phyloP scores from a whole-genome alignment of 441 rosid genomes.

The Daphne laureola region DNA sequence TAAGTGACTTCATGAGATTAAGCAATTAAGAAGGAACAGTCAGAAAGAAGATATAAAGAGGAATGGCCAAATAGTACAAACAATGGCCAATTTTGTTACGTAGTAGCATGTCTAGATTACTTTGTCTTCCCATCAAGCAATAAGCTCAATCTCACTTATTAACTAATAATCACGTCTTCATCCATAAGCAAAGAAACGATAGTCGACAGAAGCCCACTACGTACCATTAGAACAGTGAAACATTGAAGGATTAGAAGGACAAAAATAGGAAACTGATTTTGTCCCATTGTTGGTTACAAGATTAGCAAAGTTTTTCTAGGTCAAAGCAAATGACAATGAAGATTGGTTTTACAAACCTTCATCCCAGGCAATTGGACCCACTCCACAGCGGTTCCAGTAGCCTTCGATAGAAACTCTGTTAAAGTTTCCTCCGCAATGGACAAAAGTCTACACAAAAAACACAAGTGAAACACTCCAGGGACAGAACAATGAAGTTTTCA shows the following conservation, averaged over 20 bases:
- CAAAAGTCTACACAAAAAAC: conserved; percentile 37
- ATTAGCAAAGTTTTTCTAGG: conserved; percentile 24
- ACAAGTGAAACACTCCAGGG: conserved; percentile 13
- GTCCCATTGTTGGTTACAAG: conserved; percentile 32
- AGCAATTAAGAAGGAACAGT: too few species aligned
- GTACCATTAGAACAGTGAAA: conserved; percentile 3
- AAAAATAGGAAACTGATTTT: conserved; percentile 16
- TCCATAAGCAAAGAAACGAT: too few species aligned
- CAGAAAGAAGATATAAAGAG: too few species aligned
- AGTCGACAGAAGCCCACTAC: too few species aligned
- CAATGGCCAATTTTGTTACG: too few species aligned
- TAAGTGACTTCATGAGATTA: too few species aligned
- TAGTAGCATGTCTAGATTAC: too few species aligned
- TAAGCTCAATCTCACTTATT: too few species aligned
- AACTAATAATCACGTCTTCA: too few species aligned
- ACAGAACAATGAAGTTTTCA: background rate
- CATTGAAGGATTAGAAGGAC: background rate
- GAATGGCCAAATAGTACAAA: too few species aligned
- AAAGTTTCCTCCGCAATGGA: conserved; percentile 83
- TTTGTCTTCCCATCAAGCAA: too few species aligned
- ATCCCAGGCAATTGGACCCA: conserved; percentile 91
- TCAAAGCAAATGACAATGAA: conserved; percentile 6
- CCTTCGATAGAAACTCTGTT: conserved; percentile 79
- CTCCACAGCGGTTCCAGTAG: conserved; percentile 83
- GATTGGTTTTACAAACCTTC: conserved; percentile 38